phyloP scores from a whole-genome alignment of 2,329 filamentous ascomycete genomes.

The Pestalotiopsis sp. region DNA sequence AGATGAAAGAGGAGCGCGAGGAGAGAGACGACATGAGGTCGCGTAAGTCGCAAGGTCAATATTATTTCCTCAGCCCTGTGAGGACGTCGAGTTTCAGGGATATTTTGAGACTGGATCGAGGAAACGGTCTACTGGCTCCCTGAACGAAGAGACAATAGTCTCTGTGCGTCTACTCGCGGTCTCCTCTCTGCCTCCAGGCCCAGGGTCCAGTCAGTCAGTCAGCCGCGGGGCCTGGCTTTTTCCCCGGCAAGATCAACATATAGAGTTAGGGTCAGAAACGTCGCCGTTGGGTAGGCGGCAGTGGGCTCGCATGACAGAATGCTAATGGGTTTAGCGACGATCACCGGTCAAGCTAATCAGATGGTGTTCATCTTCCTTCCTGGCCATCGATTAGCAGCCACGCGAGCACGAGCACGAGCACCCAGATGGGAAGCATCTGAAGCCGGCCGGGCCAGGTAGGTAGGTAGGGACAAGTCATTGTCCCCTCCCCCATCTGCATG shows the following conservation, averaged over 20 bases:
- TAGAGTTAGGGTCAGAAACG: not conserved
- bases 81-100: not conserved
- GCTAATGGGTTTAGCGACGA: not conserved
- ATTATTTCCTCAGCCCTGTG: not conserved
- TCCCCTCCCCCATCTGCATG: not conserved
- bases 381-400: not conserved
- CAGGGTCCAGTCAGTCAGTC: not conserved
- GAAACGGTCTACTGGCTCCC: not conserved
- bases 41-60: not conserved
- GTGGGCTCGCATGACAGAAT: not conserved
- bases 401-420: not conserved
- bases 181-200: not conserved
- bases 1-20: not conserved
- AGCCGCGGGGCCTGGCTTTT: not conserved
- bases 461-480: not conserved
- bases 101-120: not conserved
- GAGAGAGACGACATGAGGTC: not conserved
- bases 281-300: not conserved
- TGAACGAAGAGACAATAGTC: not conserved
- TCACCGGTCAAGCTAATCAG: not conserved
- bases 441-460: not conserved
- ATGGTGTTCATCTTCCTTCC: not conserved
- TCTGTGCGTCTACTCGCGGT: not conserved
- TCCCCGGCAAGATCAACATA: not conserved
- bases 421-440: not conserved